Base-by-base conservation (phyloP, 2,329 filamentous ascomycete species). In the Verticillium zaregamsianum region DNA sequence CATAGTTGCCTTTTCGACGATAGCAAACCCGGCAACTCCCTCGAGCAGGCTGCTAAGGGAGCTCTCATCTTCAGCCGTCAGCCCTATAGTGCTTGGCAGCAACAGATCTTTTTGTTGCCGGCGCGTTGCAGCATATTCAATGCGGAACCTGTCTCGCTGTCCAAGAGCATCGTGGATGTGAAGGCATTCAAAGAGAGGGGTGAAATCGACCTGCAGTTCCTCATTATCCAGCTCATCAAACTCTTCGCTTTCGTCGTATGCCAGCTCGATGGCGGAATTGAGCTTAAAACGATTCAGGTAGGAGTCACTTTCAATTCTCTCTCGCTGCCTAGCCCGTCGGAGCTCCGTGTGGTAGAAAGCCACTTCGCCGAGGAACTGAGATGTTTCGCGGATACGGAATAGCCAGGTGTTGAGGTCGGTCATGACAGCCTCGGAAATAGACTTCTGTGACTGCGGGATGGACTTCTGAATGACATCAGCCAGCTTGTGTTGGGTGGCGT, bases 361-460 rank as follows among this genome's bases (percentile, higher is more conserved):
- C 7, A 99, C 92, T 73, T 99, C 95, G 5, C 95, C 95, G 8
- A 99, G 79, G 66, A 97, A 97, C 68, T 97, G 94, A 1, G 95
- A 97, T 20, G 93, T 96, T 75, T 99, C 95, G 69, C 95, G 88
- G 65, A 99, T 96, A 25, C 92, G 89, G 71, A 90, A 99, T 11
- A 99, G 82, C 95, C 95, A 99, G 0, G 93, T 97, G 72, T 98
- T 98, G 61, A 99, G 78, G 75, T 99, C 95, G 2, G 87, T 90
- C 92, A 98, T 98, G 67, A 99, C 95, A 15, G 93, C 93, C 76
- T 98, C 94, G 4, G 94, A 94, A 61, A 99, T 97, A 58, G 92
- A 88, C 70, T 92, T 93, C 70, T 97, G 93, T 1, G 93, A 97
- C 3, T 91, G 88, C 1, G 95, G 95, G 35, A 98, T 94, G 0